Conservation (phyloP, 306 rosid genomes). For the Purshia tridentata region DNA sequence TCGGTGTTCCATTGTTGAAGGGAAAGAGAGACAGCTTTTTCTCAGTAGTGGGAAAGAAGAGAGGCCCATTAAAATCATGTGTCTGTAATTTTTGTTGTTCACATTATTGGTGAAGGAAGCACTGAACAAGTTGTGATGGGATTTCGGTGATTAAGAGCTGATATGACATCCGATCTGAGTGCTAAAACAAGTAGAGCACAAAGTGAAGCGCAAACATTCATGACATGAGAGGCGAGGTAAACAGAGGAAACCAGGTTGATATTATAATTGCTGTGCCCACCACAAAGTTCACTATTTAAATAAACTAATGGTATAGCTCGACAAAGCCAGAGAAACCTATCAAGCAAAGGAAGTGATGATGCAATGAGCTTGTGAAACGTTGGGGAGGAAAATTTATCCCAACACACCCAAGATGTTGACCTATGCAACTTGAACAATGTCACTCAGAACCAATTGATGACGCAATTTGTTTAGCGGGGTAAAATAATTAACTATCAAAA, state of each 20-base stretch:
- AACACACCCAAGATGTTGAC: conserved; percentile 25
- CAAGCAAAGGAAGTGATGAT: background rate
- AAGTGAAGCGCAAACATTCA: conserved; percentile 26
- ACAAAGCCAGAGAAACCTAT: conserved; percentile 9
- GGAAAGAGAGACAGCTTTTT: conserved; percentile 27
- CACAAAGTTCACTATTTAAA: conserved; percentile 10
- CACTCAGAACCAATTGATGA: conserved; percentile 23
- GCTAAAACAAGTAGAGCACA: conserved; percentile 35
- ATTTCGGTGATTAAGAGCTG: conserved; percentile 27
- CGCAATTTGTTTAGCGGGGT: conserved; percentile 32
- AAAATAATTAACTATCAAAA: conserved; percentile 12
- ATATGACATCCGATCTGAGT: conserved; percentile 34
- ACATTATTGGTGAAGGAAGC: conserved; percentile 36
- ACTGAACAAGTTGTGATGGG: conserved; percentile 36
- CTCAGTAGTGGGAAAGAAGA: conserved; percentile 35
- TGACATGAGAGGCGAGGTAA: conserved; percentile 18
- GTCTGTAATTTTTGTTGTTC: conserved; percentile 23
- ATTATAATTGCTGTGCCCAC: conserved; percentile 23
- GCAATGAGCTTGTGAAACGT: conserved; percentile 13
- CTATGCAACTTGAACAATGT: conserved; percentile 25
- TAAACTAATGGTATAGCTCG: conserved; percentile 8
- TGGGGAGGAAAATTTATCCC: conserved; percentile 14
- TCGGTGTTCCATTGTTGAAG: conserved; percentile 22
- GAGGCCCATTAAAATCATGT: conserved; percentile 40
- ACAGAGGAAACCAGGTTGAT: conserved; percentile 20